Conservation (phyloP, 2,329 filamentous ascomycete genomes). For the Beauveria sp. region DNA sequence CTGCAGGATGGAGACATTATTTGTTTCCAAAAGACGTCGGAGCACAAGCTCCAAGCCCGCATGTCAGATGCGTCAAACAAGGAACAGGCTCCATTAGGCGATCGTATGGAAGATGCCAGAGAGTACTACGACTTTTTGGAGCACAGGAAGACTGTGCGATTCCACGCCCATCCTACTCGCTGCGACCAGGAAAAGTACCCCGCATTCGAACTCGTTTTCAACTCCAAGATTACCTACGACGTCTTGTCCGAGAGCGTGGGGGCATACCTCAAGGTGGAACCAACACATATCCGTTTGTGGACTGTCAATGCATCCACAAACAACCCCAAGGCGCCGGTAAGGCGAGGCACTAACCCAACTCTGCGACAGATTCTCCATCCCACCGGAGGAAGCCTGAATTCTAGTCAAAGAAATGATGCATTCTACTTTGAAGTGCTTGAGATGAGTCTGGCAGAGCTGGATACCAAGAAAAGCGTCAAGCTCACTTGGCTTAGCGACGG, state of each 20-base stretch:
- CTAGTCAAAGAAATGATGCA: conserved; percentile 64
- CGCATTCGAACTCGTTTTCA: conserved; percentile 69
- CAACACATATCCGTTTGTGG: conserved; percentile 86
- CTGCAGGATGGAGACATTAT: conserved; percentile 96
- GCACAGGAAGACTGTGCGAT: conserved; percentile 72
- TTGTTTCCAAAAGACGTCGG: conserved; percentile 70
- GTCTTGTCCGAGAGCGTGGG: conserved; percentile 77
- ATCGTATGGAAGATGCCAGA: conserved; percentile 62
- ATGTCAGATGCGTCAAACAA: conserved; percentile 22
- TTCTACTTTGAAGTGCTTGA: conserved; percentile 92
- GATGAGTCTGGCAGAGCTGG: conserved; percentile 85
- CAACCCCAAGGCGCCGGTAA: conserved; percentile 70
- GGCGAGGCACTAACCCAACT: conserved; percentile 62
- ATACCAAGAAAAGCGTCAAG: conserved; percentile 83
- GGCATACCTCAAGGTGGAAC: conserved; percentile 65
- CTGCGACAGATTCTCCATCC: conserved; percentile 72
- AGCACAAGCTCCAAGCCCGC: conserved; percentile 35
- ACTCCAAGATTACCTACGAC: conserved; percentile 85
- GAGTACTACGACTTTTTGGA: conserved; percentile 91
- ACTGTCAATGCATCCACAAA: conserved; percentile 72
- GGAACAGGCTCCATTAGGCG: conserved; percentile 29
- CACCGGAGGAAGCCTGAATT: conserved; percentile 62
- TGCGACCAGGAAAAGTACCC: conserved; percentile 52
- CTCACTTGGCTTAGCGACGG: conserved; percentile 83
- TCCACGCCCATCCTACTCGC: conserved; percentile 58